Evolutionary conservation across 192 early-diverging fungal genomes (phyloP), one percentile per base, ranked within the genome.

Genomic region (Funneliformis mosseae): DNA sequence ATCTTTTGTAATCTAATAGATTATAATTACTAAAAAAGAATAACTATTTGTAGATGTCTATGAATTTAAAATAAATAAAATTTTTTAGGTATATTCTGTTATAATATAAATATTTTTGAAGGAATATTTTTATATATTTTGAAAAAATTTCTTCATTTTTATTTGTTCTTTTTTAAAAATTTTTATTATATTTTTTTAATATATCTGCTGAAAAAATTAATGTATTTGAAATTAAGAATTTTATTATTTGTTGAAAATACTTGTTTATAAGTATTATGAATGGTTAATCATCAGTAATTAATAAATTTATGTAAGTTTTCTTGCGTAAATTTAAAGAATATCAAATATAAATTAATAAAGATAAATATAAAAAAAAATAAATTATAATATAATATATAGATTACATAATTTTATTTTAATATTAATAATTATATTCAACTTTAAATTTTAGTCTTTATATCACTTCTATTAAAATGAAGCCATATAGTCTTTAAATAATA

Each of bases 191-290:
- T n/a, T n/a, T n/a, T n/a, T n/a, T n/a, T n/a, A n/a, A n/a, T n/a
- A n/a, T n/a, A n/a, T n/a, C n/a, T n/a, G n/a, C 42, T 45, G 16
- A 7, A 42, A 14, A 14, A 46, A 71, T 25, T 0, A 45, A 3
- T 71, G 69, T 18, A 46, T 71, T n/a, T 41, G 69, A n/a, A 71
- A 45, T 46, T 71, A 71, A 71, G 8, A 46, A 7, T 7, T 46
- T 46, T 11, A 46, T 11, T 6, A 46, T 46, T 1, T 46, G 6
- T 11, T 18, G 41, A 45, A 71, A 46, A 45, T 71, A 8, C 23
- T 45, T 41, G 45, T 71, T 71, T 71, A 45, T 42, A 71, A 8
- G 1, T 18, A n/a, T 46, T 21, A n/a, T n/a, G 16, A 71, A 46
- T 71, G 42, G 69, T 14, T 71, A 8, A 45, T 46, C 11, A 46